Base-by-base conservation (phyloP, 495 filamentous ascomycete genomes). In the Penicillium robsamsonii region DNA sequence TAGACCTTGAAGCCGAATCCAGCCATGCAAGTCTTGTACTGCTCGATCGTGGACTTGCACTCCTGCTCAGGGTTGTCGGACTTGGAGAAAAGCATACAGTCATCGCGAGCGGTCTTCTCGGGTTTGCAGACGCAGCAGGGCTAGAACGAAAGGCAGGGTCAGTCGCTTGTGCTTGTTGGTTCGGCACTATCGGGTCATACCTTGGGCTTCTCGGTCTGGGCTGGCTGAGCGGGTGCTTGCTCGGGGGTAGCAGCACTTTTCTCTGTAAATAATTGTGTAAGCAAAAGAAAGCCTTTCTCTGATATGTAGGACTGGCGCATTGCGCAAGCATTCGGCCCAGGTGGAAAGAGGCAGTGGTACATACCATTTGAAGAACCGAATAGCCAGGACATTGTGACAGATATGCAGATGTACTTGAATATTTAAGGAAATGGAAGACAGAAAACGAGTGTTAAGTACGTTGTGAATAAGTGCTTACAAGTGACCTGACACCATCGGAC, bases 31-130 rank as follows among this genome's bases (percentile, higher is more conserved):
- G 74, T 83, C 81, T 87, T 85, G 76, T 98, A 98, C 63, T 86
- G 82, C 13, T 91, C 85, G 59, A 98, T 88, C 53, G 86, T 83
- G 13, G 86, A 79, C 70, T 85, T 77, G 78, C 94, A 98, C 58
- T 92, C 90, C 64, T 90, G 81, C 25, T 67, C 57, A 29, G 92
- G 87, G 65, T 95, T 84, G 55, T 84, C 81, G 58, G 84, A 77
- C 58, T 83, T 90, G 53, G 88, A 92, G 75, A 97, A 96, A 17
- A 98, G 88, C 93, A 98, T 97, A 80, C 94, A 98, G 75, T 98
- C 94, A 73, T 98, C 94, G 57, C 94, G 90, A 57, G 79, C 75
- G 55, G 89, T 80, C 71, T 98, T 98, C 73, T 98, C 94, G 44
- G 90, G 82, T 66, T 93, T 96, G 84, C 94, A 98, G 20, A 98